Evolutionary conservation across 441 rosid species (phyloP).

Genomic region (Pelargonium myrrhifolium): DNA sequence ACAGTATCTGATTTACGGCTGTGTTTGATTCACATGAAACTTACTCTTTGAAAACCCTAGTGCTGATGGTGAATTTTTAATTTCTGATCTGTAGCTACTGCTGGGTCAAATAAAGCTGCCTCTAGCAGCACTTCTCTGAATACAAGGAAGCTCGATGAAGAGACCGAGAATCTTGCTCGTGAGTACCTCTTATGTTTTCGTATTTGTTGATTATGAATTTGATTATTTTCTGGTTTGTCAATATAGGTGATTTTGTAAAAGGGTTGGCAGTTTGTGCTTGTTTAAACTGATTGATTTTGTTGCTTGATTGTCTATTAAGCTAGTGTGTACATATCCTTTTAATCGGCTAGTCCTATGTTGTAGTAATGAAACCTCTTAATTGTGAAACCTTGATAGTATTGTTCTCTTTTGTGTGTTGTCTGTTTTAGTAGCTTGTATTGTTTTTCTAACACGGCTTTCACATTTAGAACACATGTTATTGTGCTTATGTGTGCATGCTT

Average conservation of each 20-base stretch:
- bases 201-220: neutral
- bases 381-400: neutral
- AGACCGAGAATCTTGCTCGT: conserved; percentile 83
- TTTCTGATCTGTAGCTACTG: conserved; percentile 41
- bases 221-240: no score
- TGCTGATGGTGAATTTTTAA: neutral
- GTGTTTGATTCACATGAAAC: neutral
- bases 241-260: no score
- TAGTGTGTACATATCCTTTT: neutral
- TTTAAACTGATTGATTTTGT: neutral
- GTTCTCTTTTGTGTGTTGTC: neutral
- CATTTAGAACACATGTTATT: neutral
- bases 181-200: conserved; percentile 24
- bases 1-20: neutral
- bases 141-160: neutral
- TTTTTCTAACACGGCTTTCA: neutral
- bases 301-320: neutral
- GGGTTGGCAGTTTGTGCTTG: neutral
- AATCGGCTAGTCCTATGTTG: neutral
- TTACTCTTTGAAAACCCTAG: neutral
- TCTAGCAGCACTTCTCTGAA: conserved; percentile 61
- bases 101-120: conserved; percentile 78
- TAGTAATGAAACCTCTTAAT: neutral
- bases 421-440: neutral
- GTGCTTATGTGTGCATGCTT: no score